Evolutionary conservation across 2,329 filamentous ascomycete species (phyloP).

Genomic region (Ceratocystis diversiconidia): DNA sequence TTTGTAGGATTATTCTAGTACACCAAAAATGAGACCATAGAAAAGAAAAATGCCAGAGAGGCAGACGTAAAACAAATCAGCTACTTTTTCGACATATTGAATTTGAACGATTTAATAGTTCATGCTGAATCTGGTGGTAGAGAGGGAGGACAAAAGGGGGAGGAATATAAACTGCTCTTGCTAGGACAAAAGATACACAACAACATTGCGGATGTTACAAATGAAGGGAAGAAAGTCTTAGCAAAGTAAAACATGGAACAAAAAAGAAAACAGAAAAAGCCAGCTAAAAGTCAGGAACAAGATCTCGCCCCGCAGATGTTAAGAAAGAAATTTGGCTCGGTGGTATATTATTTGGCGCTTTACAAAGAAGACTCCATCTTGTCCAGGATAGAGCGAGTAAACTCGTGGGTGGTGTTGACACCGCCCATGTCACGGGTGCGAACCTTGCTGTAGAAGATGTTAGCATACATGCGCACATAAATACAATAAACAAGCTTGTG

Average conservation of each 20-base stretch:
- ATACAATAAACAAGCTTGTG: background rate
- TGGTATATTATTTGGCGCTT: slow-evolving; percentile 1
- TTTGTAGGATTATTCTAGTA: background rate
- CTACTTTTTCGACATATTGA: background rate
- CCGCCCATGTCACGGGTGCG: slow-evolving; percentile 96
- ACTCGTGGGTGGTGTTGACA: slow-evolving; percentile 76
- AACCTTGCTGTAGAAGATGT: slow-evolving; percentile 48
- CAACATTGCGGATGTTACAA: background rate
- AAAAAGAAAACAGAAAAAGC: background rate
- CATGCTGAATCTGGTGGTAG: background rate
- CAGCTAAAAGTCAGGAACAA: background rate
- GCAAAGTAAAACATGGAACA: background rate
- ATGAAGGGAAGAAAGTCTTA: background rate
- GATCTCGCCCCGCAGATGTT: background rate
- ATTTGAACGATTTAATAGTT: background rate
- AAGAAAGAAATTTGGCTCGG: background rate
- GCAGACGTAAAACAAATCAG: background rate
- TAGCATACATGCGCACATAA: slow-evolving; percentile 24
- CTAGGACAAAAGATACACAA: background rate
- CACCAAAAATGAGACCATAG: background rate
- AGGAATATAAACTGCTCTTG: background rate
- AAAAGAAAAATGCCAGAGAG: background rate
- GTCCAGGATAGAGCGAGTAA: slow-evolving; percentile 84
- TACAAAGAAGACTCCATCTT: slow-evolving; percentile 58
- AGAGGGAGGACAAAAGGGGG: background rate